Base-by-base conservation (phyloP, 2,329 filamentous ascomycete genomes). In the Colletotrichum musae region DNA sequence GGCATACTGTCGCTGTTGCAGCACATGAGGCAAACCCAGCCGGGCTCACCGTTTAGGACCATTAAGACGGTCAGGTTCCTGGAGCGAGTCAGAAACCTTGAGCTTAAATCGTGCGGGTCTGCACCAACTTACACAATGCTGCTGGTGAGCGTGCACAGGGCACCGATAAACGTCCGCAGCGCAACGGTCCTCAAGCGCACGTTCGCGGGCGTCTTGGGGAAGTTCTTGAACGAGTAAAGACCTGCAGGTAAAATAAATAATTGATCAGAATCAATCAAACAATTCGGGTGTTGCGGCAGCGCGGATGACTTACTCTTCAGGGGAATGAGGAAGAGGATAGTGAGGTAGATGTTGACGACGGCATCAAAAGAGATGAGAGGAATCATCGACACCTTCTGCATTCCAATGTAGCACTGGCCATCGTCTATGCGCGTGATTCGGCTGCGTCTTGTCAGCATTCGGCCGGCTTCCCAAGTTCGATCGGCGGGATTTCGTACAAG, bases 21-120 rank as follows among this genome's bases (percentile, higher is more conserved):
- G 73, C 88, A 89, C 80, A 90, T 88, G 4, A 92, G 82, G 72
- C 89, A 92, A 3, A 92, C 84, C 89, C 89, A 92, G 3, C 86
- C 89, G 2, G 87, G 88, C 74, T 91, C 89, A 13, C 89, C 89
- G 26, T 88, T 78, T 2, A 91, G 82, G 1, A 82, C 83, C 81
- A 89, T 86, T 1, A 91, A 78, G 0, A 91, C 83, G 3, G 85
- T 84, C 3, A 92, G 77, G 74, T 92, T 92, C 4, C 87, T 89
- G 62, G 1, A 16, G 12, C 60, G 56, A 48, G 39, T 72, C 9
- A 48, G 50, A 9, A 59, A 58, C 26, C 5, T 57, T 10, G 51
- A 50, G 48, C 52, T 56, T 68, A 54, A 58, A 58, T 53, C 50
- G 13, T 36, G n/a, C 45, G 28, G 7, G 32, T 50, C 50, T 43